Evolutionary conservation across 352 stramenopile genomes (phyloP).

Genomic region (Globisporangium abappressorium): DNA sequence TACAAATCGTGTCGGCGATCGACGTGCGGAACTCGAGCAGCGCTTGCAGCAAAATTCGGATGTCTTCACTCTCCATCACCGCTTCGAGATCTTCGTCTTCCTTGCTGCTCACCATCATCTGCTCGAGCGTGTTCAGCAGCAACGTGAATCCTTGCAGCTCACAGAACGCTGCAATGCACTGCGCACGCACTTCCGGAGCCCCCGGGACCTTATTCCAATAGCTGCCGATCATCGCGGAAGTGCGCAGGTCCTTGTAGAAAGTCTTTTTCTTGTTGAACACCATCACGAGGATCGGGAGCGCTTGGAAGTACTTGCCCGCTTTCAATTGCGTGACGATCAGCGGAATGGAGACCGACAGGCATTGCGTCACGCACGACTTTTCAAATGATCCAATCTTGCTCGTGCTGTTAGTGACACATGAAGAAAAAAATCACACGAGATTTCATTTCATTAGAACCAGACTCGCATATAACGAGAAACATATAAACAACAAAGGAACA

Average conservation of each 20-base stretch:
- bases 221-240: conserved; percentile 85
- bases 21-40: conserved; percentile 71
- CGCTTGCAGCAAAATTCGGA: conserved; percentile 77
- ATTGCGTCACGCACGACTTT: conserved; percentile 85
- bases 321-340: conserved; percentile 78
- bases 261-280: conserved; percentile 89
- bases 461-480: not conserved
- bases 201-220: conserved; percentile 89
- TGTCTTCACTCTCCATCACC: conserved; percentile 77
- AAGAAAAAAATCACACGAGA: conserved; percentile 3
- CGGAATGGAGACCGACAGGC: conserved; percentile 58
- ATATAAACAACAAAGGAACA: conserved; percentile 8
- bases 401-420: conserved; percentile 29
- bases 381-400: conserved; percentile 87
- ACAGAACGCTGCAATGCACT: conserved; percentile 83
- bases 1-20: conserved; percentile 60
- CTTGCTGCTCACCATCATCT: conserved; percentile 50
- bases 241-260: conserved; percentile 87
- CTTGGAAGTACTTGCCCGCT: conserved; percentile 54
- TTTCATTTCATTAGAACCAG: not conserved
- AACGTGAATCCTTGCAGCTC: conserved; percentile 78
- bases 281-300: conserved; percentile 72
- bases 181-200: conserved; percentile 73
- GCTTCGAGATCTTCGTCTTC: conserved; percentile 43
- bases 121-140: conserved; percentile 69